Conservation (phyloP, 2,329 filamentous ascomycete genomes). For the Thelonectria blattea region DNA sequence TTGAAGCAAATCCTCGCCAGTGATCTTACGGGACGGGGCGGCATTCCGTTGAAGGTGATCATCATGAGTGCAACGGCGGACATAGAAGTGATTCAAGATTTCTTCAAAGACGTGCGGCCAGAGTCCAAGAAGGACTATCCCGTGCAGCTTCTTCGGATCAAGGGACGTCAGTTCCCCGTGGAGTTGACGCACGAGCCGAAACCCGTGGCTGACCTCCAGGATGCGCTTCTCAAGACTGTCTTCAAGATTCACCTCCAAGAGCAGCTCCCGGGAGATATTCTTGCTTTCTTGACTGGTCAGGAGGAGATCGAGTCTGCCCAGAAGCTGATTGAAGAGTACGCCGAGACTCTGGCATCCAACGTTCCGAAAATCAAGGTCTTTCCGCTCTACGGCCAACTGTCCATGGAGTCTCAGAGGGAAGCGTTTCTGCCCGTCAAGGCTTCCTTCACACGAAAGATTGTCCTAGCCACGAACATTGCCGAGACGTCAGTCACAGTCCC, state of each 20-base stretch:
- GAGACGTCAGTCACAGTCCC: conserved; percentile 97
- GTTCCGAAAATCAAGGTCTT: conserved; percentile 75
- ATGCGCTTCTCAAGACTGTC: conserved; percentile 79
- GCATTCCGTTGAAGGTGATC: conserved; percentile 81
- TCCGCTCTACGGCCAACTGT: conserved; percentile 88
- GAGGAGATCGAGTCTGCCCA: conserved; percentile 89
- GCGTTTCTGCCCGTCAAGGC: conserved; percentile 80
- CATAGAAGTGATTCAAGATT: conserved; percentile 76
- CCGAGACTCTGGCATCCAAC: conserved; percentile 72
- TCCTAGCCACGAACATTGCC: conserved; percentile 96
- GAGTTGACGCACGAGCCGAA: conserved; percentile 75
- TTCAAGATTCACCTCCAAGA: conserved; percentile 88
- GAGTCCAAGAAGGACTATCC: conserved; percentile 23
- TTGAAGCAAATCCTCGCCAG: conserved; percentile 75
- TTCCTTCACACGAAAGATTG: conserved; percentile 81
- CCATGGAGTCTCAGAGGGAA: conserved; percentile 82
- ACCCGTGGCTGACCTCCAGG: conserved; percentile 81
- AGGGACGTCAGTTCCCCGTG: conserved; percentile 88
- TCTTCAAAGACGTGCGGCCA: conserved; percentile 62
- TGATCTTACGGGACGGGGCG: conserved; percentile 69
- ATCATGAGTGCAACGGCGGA: conserved; percentile 98
- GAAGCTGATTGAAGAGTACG: conserved; percentile 80
- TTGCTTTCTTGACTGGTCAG: conserved; percentile 91
- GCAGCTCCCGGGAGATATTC: conserved; percentile 89
- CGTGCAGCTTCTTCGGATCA: conserved; percentile 66